Evolutionary conservation across 202 grass and related monocot species (phyloP).

Genomic region (Musa balbisiana): DNA sequence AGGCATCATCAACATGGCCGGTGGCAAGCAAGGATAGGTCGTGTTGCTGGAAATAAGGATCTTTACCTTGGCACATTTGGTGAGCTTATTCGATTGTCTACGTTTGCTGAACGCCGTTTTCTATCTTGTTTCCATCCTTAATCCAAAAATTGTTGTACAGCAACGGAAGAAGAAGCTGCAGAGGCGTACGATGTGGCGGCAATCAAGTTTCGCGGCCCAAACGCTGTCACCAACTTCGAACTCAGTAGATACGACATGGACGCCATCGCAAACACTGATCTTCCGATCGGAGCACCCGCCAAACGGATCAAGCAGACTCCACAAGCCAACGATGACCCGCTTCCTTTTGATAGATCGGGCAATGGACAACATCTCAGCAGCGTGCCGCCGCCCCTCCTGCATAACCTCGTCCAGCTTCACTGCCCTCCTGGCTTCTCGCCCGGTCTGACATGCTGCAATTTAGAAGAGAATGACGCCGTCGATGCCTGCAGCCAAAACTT

Average conservation of each 20-base stretch:
- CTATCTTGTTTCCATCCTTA: background rate
- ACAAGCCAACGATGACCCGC: background rate
- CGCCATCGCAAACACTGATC: conserved; percentile 48
- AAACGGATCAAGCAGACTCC: conserved; percentile 33
- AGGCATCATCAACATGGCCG: conserved; percentile 94
- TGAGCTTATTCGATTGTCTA: conserved; percentile 14
- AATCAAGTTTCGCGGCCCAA: conserved; percentile 78
- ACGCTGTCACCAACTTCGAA: conserved; percentile 81
- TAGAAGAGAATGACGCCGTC: conserved; percentile 11
- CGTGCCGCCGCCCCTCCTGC: conserved; percentile 19
- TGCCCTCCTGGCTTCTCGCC: conserved; percentile 5
- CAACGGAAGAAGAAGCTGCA: conserved; percentile 77
- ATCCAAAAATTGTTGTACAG: conserved; percentile 24
- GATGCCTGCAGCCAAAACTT: conserved; percentile 20
- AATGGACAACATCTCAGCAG: conserved; percentile 13
- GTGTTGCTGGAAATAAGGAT: conserved; percentile 94
- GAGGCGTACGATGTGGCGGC: conserved; percentile 91
- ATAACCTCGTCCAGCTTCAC: conserved; percentile 39
- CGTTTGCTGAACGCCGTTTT: background rate
- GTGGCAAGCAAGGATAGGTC: conserved; percentile 94
- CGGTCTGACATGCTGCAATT: conserved; percentile 35
- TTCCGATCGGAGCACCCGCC: conserved; percentile 46
- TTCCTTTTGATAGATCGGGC: background rate
- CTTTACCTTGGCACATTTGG: conserved; percentile 92
- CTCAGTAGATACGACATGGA: conserved; percentile 72